Evolutionary conservation across 305 asterid genomes (phyloP).

Genomic region (Fraxinus greggii): DNA sequence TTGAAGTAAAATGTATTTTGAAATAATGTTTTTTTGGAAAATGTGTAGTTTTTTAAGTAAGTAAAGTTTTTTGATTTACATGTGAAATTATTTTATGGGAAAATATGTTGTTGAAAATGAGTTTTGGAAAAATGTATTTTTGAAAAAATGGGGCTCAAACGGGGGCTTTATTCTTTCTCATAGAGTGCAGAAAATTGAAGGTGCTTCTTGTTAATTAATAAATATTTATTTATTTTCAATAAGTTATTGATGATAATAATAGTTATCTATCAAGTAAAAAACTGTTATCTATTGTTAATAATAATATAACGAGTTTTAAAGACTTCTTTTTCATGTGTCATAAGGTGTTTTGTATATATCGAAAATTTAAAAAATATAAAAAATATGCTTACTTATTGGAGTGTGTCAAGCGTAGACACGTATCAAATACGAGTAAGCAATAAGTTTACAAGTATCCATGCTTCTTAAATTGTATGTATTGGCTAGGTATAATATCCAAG

Average conservation of each 20-base stretch:
- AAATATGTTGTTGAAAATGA: not conserved
- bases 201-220: not conserved
- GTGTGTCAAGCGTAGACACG: not conserved
- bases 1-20: not conserved
- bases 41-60: not conserved
- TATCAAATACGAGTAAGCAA: not conserved
- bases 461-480: not conserved
- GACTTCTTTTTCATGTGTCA: not conserved
- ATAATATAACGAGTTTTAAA: not conserved
- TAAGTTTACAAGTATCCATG: not conserved
- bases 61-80: not conserved
- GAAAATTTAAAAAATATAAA: not conserved
- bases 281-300: not conserved
- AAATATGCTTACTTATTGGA: not conserved
- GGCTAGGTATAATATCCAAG: not conserved
- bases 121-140: not conserved
- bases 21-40: not conserved
- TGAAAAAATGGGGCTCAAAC: not conserved
- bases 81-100: not conserved
- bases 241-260: not conserved
- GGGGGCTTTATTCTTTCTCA: not conserved
- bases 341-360: not conserved
- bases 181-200: not conserved
- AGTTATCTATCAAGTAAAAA: not conserved
- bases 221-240: not conserved